A percentile compares a stretch with the other conserved stretches of the same genome.
These are phyloP conservation scores for Trypanosoma cruzi DNA, from an alignment of 208 protist genomes.

Conservation along the genomic window DNA sequence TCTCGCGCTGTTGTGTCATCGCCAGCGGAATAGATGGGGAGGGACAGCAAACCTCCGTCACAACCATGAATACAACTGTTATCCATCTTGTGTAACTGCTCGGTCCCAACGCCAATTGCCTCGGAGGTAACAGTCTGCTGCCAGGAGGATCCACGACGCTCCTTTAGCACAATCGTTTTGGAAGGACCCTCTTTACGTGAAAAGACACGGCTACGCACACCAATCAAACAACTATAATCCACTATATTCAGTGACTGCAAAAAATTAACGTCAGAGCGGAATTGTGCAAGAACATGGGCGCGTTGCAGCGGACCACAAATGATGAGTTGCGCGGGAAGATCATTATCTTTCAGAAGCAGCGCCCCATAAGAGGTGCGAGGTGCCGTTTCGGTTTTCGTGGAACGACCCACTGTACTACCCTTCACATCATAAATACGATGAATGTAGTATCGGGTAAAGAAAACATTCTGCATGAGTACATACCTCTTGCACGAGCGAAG, in stretches of 20 bases:
- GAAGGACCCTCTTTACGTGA: slow-evolving; percentile 62
- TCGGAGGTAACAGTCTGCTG: slow-evolving; percentile 7
- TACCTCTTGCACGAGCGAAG: slow-evolving; percentile 58
- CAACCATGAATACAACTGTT: slow-evolving; percentile 72
- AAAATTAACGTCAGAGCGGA: slow-evolving; percentile 84
- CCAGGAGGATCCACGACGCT: slow-evolving; percentile 10
- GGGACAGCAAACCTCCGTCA: slow-evolving; percentile 81
- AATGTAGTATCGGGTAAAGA: slow-evolving; percentile 87
- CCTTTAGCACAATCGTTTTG: slow-evolving; percentile 51
- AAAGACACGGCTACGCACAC: slow-evolving; percentile 86
- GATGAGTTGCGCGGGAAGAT: slow-evolving; percentile 83
- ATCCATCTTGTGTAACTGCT: neutral
- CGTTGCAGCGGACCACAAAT: slow-evolving; percentile 77
- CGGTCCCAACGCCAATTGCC: slow-evolving; percentile 18
- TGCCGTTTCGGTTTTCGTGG: slow-evolving; percentile 35
- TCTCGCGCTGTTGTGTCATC: slow-evolving; percentile 78
- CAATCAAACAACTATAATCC: slow-evolving; percentile 94
- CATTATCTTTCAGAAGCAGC: slow-evolving; percentile 88
- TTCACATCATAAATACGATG: slow-evolving; percentile 93
- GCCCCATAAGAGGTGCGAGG: slow-evolving; percentile 81
- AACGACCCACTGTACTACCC: slow-evolving; percentile 85
- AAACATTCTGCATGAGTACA: slow-evolving; percentile 95
- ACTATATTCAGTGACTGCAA: slow-evolving; percentile 82
- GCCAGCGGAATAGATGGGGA: slow-evolving; percentile 66
- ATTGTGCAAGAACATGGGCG: slow-evolving; percentile 82